These are phyloP conservation scores for Graphilbum ipis-grandicollis DNA, from an alignment of 2,329 filamentous ascomycete genomes.

Conservation along the genomic window DNA sequence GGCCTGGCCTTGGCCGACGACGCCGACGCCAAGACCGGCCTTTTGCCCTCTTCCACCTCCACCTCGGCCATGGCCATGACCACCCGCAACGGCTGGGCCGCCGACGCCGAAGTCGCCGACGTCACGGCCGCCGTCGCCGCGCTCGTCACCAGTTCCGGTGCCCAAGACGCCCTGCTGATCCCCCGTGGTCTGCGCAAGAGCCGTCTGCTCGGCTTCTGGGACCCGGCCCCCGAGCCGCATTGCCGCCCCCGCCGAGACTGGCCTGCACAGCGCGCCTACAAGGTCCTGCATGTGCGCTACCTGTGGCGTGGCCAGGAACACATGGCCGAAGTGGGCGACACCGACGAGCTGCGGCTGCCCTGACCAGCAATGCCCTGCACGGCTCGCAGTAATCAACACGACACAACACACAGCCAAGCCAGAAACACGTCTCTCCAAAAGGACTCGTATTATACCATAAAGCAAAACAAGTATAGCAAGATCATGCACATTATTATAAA, in stretches of 20 bases:
- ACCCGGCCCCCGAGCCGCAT: slow-evolving; percentile 21
- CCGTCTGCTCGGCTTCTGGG: slow-evolving; percentile 31
- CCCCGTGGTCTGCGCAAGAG: slow-evolving; percentile 24
- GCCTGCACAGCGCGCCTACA: slow-evolving; percentile 9
- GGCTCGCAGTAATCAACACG: too few relatives aligned
- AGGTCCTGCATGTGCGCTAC: slow-evolving; percentile 29
- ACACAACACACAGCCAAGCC: too few relatives aligned
- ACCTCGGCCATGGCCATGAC: slow-evolving; percentile 13
- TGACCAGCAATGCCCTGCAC: too few relatives aligned
- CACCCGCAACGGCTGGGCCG: slow-evolving; percentile 9
- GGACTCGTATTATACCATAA: too few relatives aligned
- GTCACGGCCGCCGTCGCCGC: slow-evolving; percentile 29
- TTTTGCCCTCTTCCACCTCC: background rate
- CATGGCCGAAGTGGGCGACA: slow-evolving; percentile 18
- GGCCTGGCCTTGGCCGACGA: slow-evolving; percentile 16
- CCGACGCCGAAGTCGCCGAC: slow-evolving; percentile 25
- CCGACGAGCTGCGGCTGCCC: slow-evolving; percentile 19
- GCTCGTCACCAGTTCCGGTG: slow-evolving; percentile 16
- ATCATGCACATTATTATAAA: too few relatives aligned
- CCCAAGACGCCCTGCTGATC: slow-evolving; percentile 16
- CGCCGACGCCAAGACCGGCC: background rate
- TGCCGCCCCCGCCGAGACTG: background rate
- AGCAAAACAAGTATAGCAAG: background rate
- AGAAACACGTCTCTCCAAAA: too few relatives aligned
- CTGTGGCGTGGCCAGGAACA: slow-evolving; percentile 19